Base-by-base conservation (phyloP, 352 stramenopile genomes). In the Globisporangium alternatum region DNA sequence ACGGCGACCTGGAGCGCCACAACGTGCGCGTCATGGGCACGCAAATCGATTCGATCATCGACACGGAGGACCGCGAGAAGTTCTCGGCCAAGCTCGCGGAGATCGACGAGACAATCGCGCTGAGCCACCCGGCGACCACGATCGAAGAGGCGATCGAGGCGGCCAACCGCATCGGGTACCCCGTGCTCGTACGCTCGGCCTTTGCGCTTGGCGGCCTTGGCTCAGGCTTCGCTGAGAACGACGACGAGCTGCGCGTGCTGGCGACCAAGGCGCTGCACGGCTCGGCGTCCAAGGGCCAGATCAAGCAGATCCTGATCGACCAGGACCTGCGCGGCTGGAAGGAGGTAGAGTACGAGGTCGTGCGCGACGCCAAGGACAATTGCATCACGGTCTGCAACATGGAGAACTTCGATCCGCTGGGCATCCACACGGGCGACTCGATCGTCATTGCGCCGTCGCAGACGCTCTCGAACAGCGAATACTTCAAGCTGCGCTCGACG, bases 331-430 rank as follows among this genome's bases (percentile, higher is more conserved):
- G 95, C 64, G 97, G 97, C 52, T 99, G 97, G 97, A 99, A 99
- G 77, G 97, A 99, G 85, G 84, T 99, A 19, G 97, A 99, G 80
- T 99, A 99, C 76, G 97, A 99, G 74, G 97, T 99, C 56, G 96
- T 99, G 58, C 87, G 96, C 28, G 97, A 99, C 78, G 75, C 74
- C 28, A 81, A 82, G 61, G 95, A 99, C 79, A 99, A 99, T 77
- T 99, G 97, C 78, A 87, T 99, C 62, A 99, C 97, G 39, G 96
- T 99, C 45, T 98, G 91, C 70, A 98, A 99, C 83, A 99, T 99
- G 96, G 97, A 99, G 74, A 99, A 99, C 80, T 99, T 99, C 74
- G 97, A 99, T 73, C 97, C 97, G 41, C 81, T 99, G 39, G 97
- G 85, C 41, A 96, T 99, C 58, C 97, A 99, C 90, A 99, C 97